Base-by-base conservation (phyloP, 805 yeast genomes). In the Metschnikowia lunata region DNA sequence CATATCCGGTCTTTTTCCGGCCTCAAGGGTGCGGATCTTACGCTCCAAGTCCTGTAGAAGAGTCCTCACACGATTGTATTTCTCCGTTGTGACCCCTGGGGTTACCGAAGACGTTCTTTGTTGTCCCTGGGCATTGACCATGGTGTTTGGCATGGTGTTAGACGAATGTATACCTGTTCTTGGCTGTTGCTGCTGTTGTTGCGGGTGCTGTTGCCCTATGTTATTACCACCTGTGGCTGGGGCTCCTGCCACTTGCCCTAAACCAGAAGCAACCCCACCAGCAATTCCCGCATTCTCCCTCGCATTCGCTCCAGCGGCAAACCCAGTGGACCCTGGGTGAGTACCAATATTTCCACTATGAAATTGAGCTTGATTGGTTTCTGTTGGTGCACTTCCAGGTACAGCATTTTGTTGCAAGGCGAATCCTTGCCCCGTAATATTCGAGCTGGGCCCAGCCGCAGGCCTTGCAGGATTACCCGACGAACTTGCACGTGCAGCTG, bases 1-100 rank as follows among this genome's bases (percentile, higher is more conserved):
- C 15, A 76, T 51, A 27, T 63, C 66, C 32, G 72, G 69, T 14
- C 62, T 64, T 48, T 76, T 77, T 32, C 74, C 70, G 7, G 71
- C 70, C 42, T 76, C 78, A 36, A 81, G 67, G n/a, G 71, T 66
- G 12, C 72, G 72, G 49, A 81, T 63, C 44, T 74, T 77, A 33
- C 72, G 66, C 44, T 74, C 75, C 46, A 76, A 73, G 45, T 74
- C 79, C 34, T 67, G 73, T 9, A 80, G 65, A 34, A 75, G 62
- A 9, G 69, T 66, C 49, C 74, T 68, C 14, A 80, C 69, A 39
- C 66, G 70, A 45, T 69, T 69, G 57, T 68, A 71, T 30, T 64
- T 58, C 43, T 71, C 75, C 13, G 66, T 57, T 1, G 73, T 66
- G 8, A 44, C 53, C 4, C 50, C 52, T 11, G 44, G 39, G 9